Conservation (phyloP, 1,139 yeast species). For the Lodderomyces parapsilosis region DNA sequence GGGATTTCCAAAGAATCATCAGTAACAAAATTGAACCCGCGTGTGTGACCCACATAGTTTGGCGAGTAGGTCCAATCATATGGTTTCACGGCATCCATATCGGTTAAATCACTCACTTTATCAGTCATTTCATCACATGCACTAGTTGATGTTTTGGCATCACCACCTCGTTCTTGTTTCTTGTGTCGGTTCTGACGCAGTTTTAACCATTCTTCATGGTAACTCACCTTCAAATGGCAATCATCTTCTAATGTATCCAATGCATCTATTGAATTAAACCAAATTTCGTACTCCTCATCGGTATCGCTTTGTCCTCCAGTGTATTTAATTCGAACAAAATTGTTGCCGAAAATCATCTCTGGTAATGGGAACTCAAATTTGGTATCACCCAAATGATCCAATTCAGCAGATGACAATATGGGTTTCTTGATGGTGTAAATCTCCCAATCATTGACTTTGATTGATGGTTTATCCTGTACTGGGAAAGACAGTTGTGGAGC, state of each 20-base stretch:
- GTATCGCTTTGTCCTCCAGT: constrained; percentile 16
- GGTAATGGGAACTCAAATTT: constrained; percentile 79
- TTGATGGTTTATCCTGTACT: constrained; percentile 61
- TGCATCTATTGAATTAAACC: constrained; percentile 80
- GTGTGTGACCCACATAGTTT: constrained; percentile 61
- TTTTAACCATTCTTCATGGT: constrained; percentile 85
- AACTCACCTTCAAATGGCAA: constrained; percentile 61
- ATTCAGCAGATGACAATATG: constrained; percentile 69
- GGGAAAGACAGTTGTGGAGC: constrained; percentile 68
- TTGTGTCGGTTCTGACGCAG: constrained; percentile 43
- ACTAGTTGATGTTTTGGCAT: constrained; percentile 11
- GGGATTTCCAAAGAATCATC: constrained; percentile 50
- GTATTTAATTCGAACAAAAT: constrained; percentile 53
- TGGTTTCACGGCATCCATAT: constrained; percentile 53
- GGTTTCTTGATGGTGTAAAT: constrained; percentile 74
- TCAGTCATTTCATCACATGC: constrained; percentile 27
- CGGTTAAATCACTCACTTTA: constrained; percentile 40
- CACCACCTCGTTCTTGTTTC: constrained; percentile 5
- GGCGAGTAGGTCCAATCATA: constrained; percentile 97
- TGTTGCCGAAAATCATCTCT: constrained; percentile 97
- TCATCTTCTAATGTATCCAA: constrained; percentile 56
- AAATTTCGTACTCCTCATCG: constrained; percentile 26
- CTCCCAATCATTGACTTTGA: constrained; percentile 71
- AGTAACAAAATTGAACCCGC: constrained; percentile 11
- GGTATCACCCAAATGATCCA: constrained; percentile 59